These are phyloP conservation scores for Clonostachys rosea DNA, from an alignment of 2,329 filamentous ascomycete genomes.

Conservation along the genomic window DNA sequence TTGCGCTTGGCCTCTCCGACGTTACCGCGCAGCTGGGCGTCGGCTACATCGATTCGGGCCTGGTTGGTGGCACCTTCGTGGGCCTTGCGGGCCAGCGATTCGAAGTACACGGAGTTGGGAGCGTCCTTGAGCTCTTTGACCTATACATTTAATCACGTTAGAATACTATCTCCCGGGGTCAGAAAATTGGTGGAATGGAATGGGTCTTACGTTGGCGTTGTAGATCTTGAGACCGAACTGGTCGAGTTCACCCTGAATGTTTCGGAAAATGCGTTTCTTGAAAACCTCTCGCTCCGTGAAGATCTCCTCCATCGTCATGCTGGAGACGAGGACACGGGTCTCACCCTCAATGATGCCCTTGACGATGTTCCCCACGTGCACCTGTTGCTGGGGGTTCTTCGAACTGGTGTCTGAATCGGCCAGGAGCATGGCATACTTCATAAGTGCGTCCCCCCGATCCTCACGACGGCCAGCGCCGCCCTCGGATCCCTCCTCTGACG, in stretches of 20 bases:
- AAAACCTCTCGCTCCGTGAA: constrained; percentile 74
- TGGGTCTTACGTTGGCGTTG: constrained; percentile 50
- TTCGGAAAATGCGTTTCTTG: constrained; percentile 69
- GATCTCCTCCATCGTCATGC: constrained; percentile 92
- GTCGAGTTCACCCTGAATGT: constrained; percentile 74
- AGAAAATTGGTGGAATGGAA: no score
- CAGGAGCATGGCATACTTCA: constrained; percentile 79
- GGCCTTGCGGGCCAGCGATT: constrained; percentile 75
- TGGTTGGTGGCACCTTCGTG: constrained; percentile 84
- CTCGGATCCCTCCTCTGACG: background rate
- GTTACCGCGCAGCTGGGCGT: constrained; percentile 61
- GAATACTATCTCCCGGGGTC: no score
- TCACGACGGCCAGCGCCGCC: constrained; percentile 20
- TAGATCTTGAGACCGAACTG: constrained; percentile 76
- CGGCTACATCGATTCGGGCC: constrained; percentile 63
- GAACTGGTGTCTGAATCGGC: constrained; percentile 59
- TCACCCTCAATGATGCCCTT: constrained; percentile 90
- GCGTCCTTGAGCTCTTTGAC: constrained; percentile 84
- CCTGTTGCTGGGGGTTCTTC: constrained; percentile 29
- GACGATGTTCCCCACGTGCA: constrained; percentile 78
- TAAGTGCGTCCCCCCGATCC: constrained; percentile 58
- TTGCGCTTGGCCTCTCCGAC: constrained; percentile 75
- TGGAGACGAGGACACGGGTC: constrained; percentile 75
- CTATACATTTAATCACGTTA: background rate
- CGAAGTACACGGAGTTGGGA: constrained; percentile 77